Evolutionary conservation across 495 filamentous ascomycete genomes (phyloP), one percentile per base, ranked within the genome.

Genomic region (Trichocladium antarcticum): DNA sequence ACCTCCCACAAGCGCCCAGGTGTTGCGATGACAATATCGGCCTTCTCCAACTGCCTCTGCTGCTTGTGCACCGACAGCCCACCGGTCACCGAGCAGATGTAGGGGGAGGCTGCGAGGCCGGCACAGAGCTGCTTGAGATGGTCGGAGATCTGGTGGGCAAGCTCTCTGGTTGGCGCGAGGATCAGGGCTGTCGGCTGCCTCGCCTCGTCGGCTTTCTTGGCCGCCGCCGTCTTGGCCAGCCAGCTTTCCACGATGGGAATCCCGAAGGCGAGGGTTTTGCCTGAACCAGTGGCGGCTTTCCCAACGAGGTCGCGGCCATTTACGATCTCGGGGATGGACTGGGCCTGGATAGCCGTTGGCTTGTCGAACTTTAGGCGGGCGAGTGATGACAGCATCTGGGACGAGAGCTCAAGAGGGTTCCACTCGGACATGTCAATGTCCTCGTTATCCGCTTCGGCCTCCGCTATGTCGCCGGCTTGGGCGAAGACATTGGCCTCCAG

Each of bases 1-100:
- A 96, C 79, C 60, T 98, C 93, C 93, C 93, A 98, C 42, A 96
- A 69, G 49, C 92, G 74, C 9, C 92, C 92, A 2, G 92, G 92
- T 0, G 92, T 98, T 24, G 85, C 92, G 56, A 98, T 74, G 24
- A 98, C 77, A 36, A 98, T 85, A 58, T 96, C 87, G 8, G 87
- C 89, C 45, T 73, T 75, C 20, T 66, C 66, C 20, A 98, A 69
- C 55, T 87, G 76, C 37, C 92, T 77, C 56, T 89, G 80, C 59
- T 98, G 92, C 66, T 97, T 97, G 45, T 94, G 87, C 36, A 95
- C 70, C 6, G 92, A 89, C 32, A 98, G 66, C 9, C 92, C 92
- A 55, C 92, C 92, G 1, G 89, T 96, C 14, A 98, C 66, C 11
- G 87, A 87, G 20, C 73, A 74, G 22, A 87, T 80, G 47, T 89